Evolutionary conservation across 768 basidiomycete species (phyloP).

Genomic region (Pleurotus sapidus): DNA sequence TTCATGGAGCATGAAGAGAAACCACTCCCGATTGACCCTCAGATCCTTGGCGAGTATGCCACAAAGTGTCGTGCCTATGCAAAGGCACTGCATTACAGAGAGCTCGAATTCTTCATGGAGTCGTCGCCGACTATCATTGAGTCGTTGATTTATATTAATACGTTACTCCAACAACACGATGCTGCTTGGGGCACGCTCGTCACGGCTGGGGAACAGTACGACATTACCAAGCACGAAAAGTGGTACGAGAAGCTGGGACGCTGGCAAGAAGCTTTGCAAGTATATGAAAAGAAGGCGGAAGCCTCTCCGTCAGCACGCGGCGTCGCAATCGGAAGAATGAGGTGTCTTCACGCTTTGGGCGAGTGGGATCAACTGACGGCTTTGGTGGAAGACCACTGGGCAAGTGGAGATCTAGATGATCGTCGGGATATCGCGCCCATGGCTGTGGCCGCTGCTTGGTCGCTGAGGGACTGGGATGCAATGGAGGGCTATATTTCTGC

Average conservation of each 20-base stretch:
- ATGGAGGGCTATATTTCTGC: conserved; percentile 97
- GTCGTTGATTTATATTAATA: conserved; percentile 93
- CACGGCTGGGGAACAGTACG: conserved; percentile 86
- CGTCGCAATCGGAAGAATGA: conserved; percentile 87
- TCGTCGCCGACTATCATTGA: conserved; percentile 90
- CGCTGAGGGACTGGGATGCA: conserved; percentile 92
- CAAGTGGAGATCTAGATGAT: conserved; percentile 76
- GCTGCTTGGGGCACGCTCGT: conserved; percentile 96
- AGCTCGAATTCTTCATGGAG: conserved; percentile 93
- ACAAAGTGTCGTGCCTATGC: conserved; percentile 93
- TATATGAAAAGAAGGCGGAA: conserved; percentile 79
- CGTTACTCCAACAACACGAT: conserved; percentile 93
- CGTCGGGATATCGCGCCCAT: conserved; percentile 92
- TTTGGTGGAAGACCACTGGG: conserved; percentile 88
- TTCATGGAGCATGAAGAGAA: conserved; percentile 99
- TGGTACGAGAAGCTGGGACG: conserved; percentile 97
- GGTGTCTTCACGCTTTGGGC: conserved; percentile 95
- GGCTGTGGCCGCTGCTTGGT: conserved; percentile 97
- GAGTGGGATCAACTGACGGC: conserved; percentile 93
- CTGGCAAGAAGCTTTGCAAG: conserved; percentile 90
- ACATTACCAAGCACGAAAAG: conserved; percentile 90
- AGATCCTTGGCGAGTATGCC: conserved; percentile 91
- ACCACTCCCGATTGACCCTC: conserved; percentile 87
- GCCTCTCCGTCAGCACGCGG: conserved; percentile 74
- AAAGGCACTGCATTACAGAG: conserved; percentile 98